Evolutionary conservation across 2,329 filamentous ascomycete species (phyloP), one percentile per base, ranked within the genome.

Genomic region (Hypoxylon rubiginosum): DNA sequence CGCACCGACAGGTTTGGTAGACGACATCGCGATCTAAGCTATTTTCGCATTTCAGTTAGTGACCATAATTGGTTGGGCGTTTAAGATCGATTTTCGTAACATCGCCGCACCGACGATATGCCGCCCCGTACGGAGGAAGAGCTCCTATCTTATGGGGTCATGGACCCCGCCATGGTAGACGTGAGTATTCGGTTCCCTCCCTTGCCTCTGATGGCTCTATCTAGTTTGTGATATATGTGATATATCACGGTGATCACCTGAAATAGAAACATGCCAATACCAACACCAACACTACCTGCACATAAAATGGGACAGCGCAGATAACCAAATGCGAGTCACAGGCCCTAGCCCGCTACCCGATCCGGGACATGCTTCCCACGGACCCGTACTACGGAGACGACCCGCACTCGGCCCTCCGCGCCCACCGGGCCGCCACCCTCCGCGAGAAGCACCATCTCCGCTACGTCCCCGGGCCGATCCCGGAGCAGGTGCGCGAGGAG

Each of bases 381-480:
- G 39, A 43, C 39, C 39, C 17, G 1, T 43, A 43, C 17, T 43
- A 43, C 39, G 39, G 39, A 19, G 39, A 43, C 39, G 15, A 41
- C 39, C 65, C 71, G 24, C 63, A 72, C 52, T 32, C 57, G 4
- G 70, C 70, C 39, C 13, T 11, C 1, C 72, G 73, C 5, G 68
- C 60, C 11, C 72, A 75, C 50, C 68, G 74, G 10, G 73, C 71
- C n/a, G 36, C 69, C 17, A 72, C 68, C 15, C 64, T 75, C 28
- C 69, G 71, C 17, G 73, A 76, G 67, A 73, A 72, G 52, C 72
- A 73, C 39, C 72, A 73, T 36, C 71, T 74, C 57, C 72, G 74
- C 11, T 73, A 72, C n/a, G 26, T 75, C 0, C 71, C 74, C 1
- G 69, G 71, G 0, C 69, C 73, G 2, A 72, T 76, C 51, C 71